These are phyloP conservation scores for Rhynchosporium agropyri DNA, from an alignment of 2,329 filamentous ascomycete species.

Conservation along the genomic window DNA sequence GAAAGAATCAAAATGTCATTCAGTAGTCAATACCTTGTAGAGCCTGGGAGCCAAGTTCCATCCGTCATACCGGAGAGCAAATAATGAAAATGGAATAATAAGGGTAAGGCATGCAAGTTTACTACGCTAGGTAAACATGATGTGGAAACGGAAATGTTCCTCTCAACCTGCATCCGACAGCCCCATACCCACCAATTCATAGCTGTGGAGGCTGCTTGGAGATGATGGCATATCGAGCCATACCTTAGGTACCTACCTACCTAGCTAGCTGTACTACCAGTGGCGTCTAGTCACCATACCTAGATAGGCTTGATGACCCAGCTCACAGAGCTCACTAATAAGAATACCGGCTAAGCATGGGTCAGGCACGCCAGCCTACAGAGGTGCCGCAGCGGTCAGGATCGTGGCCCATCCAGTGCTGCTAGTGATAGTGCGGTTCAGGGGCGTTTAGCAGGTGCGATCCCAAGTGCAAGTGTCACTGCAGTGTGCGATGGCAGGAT, in stretches of 20 bases:
- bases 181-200: background rate
- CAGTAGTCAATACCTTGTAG: background rate
- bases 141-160: constrained; percentile 7
- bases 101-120: background rate
- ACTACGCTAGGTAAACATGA: background rate
- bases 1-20: background rate
- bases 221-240: constrained; percentile 7
- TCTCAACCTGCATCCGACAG: constrained; percentile 2
- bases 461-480: constrained; percentile 4
- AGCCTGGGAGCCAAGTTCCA: background rate
- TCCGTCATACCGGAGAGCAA: no score
- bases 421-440: background rate
- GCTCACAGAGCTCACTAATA: background rate
- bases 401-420: background rate
- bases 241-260: no score
- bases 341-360: background rate
- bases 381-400: constrained; percentile 11
- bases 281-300: background rate
- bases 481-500: background rate
- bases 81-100: no score
- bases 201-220: constrained; percentile 12
- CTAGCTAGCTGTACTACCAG: constrained; percentile 3
- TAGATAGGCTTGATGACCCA: constrained; percentile 11
- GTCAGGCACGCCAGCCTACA: constrained; percentile 6
- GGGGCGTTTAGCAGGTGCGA: constrained; percentile 3